Evolutionary conservation across 805 yeast genomes (phyloP), one percentile per base, ranked within the genome.

Genomic region (Naumovozyma castellii): DNA sequence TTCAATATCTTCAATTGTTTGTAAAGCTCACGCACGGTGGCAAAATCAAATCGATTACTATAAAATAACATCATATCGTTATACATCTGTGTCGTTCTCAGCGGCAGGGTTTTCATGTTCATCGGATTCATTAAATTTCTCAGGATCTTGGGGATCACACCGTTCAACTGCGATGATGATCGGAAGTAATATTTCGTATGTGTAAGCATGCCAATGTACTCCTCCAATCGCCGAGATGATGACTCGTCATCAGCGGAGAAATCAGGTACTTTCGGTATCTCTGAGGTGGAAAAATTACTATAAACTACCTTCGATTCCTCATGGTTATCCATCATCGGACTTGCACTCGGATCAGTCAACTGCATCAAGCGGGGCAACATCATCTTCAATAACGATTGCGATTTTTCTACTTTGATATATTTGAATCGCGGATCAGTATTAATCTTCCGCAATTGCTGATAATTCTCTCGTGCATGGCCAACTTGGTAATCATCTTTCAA

Each of bases 21-120:
- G 30, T 69, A 53, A 3, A 66, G 48, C 36, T 65, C 67, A 34
- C 66, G 56, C 43, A 71, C 62, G 2, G 67, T 56, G 0, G 67
- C 66, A 34, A 65, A 54, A 49, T 72, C 73, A 43, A 56, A 55
- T 32, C 57, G 59, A 14, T 47, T 43, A 15, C 64, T 53, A 46
- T 61, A 71, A 48, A 57, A 71, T 37, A 58, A 64, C 1, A 73
- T 60, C 13, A 59, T 48, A 42, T 62, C 61, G 43, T 69, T 69
- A 46, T 54, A 70, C 2, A 59, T 46, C 5, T 56, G 45, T 1
- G 61, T 43, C 9, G 59, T 56, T 28, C 64, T 50, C n/a, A 64
- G 45, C 2, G 47, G 47, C 3, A 53, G 25, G 0, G 70, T 61
- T 9, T 50, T 55, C 5, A 53, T 25, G 40, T 69, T 69, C 9